Base-by-base conservation (phyloP, 192 early-diverging fungal species). In the Paraglomus occultum region DNA sequence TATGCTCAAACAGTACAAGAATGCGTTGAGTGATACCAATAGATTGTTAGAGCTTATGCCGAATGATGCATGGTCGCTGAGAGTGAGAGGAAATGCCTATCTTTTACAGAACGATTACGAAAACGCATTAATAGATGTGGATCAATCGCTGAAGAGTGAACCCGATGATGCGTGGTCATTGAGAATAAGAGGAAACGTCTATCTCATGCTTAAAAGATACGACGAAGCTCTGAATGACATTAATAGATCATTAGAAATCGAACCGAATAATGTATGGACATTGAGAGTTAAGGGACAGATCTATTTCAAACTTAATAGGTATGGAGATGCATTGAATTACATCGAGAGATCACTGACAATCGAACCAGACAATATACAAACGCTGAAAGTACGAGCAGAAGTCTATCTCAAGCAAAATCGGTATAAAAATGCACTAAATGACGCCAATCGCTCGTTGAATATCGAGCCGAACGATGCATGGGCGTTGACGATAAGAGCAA, bases 1-100 rank as follows among this genome's bases (percentile, higher is more conserved):
- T 11, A 11, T 22, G 23, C 20, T 67, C 10, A 15, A 22, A 11
- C 23, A 39, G 15, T 52, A 52, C 17, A 42, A 67, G 2, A n/a
- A 67, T 44, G 18, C 65, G 42, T 6, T 67, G 44, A 18, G 17
- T 38, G 65, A 53, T 49, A 53, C 53, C n/a, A 67, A 67, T 43
- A n/a, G 15, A 40, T 7, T 52, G 0, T 53, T 67, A 20, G 2
- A 67, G 10, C 14, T 53, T 39, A 42, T 53, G 10, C 15, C 48
- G 6, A 17, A 20, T 20, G 43, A 67, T 44, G 38, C 48, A 22
- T 6, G 17, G 5, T 47, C 31, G 22, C 4, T 57, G 15, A 57
- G 38, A 20, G 38, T 31, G 17, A 17, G 54, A 17, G 38, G 54
- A 23, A 31, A 57, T 57, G 54, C 38, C 2, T 57, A 57, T 31